Conservation (phyloP, 1,284 basidiomycete genomes). For the Irpex lacteus region DNA sequence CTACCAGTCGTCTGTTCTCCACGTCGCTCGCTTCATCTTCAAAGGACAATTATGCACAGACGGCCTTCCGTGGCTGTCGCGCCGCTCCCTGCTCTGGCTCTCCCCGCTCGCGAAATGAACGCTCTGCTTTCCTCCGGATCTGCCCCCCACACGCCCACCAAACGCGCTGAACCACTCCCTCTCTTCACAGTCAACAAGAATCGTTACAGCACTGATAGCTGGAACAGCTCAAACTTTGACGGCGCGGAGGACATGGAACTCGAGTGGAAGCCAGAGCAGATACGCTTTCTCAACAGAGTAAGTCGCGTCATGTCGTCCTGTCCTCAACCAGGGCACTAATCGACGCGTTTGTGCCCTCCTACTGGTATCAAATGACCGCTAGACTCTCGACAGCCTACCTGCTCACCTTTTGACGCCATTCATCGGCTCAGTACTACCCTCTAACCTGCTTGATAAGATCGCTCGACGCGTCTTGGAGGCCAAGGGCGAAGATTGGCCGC, state of each 20-base stretch:
- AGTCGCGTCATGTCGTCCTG: conserved; percentile 24
- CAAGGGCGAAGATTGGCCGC: conserved; percentile 76
- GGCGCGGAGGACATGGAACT: conserved; percentile 55
- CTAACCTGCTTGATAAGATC: conserved; percentile 80
- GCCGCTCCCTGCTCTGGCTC: conserved; percentile 34
- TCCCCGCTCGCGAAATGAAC: conserved; percentile 30
- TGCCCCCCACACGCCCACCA: conserved; percentile 37
- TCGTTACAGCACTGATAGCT: conserved; percentile 75
- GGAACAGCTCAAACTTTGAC: conserved; percentile 74
- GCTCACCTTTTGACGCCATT: conserved; percentile 78
- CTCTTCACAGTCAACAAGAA: conserved; percentile 46
- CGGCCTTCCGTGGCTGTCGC: conserved; percentile 29
- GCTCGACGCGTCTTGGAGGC: conserved; percentile 68
- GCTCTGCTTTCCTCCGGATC: conserved; percentile 29
- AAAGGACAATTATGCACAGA: conserved; percentile 31
- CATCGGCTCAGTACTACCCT: conserved; percentile 74
- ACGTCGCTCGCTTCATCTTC: conserved; percentile 27
- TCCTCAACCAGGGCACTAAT: background rate
- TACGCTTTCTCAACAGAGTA: conserved; percentile 63
- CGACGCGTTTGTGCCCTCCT: conserved; percentile 11
- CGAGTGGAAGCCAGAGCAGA: conserved; percentile 74
- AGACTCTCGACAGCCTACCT: conserved; percentile 83
- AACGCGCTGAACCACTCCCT: conserved; percentile 32
- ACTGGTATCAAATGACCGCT: conserved; percentile 7
- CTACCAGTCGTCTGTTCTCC: conserved; percentile 24